Base-by-base conservation (phyloP, 2,329 filamentous ascomycete species). In the Dothiorella sarmentorum region DNA sequence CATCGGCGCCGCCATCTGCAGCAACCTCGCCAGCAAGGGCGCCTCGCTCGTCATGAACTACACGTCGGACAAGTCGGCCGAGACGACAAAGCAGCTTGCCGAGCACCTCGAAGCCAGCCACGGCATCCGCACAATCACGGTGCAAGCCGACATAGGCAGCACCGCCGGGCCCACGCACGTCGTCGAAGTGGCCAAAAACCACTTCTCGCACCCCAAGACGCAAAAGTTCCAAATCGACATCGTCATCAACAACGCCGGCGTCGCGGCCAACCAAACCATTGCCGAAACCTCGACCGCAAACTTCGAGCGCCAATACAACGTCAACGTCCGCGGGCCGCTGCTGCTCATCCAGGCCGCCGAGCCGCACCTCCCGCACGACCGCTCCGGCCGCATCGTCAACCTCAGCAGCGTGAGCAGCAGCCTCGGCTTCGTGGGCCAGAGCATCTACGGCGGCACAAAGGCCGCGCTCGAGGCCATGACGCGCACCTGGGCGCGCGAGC, bases 181-280 rank as follows among this genome's bases (percentile, higher is more conserved):
- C 53, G 73, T 91, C 64, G 74, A 77, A 22, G 79, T 80, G 0
- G 80, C 84, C 4, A 80, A 83, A 64, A 78, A 83, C 63, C 77
- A 85, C 67, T 86, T 89, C 73, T 69, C 80, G 7, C 69, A 79
- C 59, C 78, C 81, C 26, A 78, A 80, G 65, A 79, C 75, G 62
- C 72, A 74, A 60, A 76, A 78, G 58, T 83, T 91, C 69, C 84
- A 87, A 67, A 81, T 96, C 67, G 90, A 95, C 74, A 90, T 96
- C 61, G 78, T 96, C 56, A 78, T 96, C 78, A 95, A 96, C 81
- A 96, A 95, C 72, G 91, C 91, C 27, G 91, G 90, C 24, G 76
- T 83, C 2, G 74, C 79, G 10, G 72, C 82, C 37, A 93, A 94
- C 74, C 82, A 86, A 65, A 71, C 76, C 24, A 75, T 89, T 22